Base-by-base conservation (phyloP, 345 rosid genomes). In the Turritis glabra region DNA sequence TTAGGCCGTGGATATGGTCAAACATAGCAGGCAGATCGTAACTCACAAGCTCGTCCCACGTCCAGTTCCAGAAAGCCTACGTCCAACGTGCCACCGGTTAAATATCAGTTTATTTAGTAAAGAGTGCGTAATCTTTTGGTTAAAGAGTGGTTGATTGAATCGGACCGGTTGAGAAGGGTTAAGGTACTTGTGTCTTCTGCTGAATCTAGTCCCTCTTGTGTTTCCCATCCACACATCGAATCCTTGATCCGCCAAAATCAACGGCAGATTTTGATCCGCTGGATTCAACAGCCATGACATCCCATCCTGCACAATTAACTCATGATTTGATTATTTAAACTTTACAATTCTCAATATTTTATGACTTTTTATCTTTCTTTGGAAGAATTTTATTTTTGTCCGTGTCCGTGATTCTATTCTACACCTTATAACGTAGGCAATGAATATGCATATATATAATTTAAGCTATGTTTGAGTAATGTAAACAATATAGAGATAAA, bases 171-270 rank as follows among this genome's bases (percentile, higher is more conserved):
- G 55, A 57, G 7, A 7, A 26, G 94, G 86, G 37, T 72, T 69
- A 7, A 95, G 86, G 37, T 81, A 77, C 51, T 75, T 69, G 64
- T 95, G 99, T 46, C 86, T 75, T 55, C 85, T 74, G 90, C 94
- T 80, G 62, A 77, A 95, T 61, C 89, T 77, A 67, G 99, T 95
- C 29, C 99, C 99, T 75, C 99, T 77, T 1, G 85, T 81, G 82
- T 92, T 92, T 22, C 88, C 84, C 71, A 95, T 84, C 98, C 99
- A 95, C 27, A 95, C 99, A 64, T 92, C 99, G 56, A 88, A 95
- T n/a, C 99, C 99, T 48, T 82, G 46, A 46, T 95, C 97, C 5
- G 97, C 96, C 77, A 95, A 80, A 17, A 92, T 90, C 81, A 92
- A 40, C 1, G 97, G 97, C 17, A 95, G 80, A 72, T 87, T 85